Base-by-base conservation (phyloP, 169 alveolate species). In the Cardiosporidium cionae region DNA sequence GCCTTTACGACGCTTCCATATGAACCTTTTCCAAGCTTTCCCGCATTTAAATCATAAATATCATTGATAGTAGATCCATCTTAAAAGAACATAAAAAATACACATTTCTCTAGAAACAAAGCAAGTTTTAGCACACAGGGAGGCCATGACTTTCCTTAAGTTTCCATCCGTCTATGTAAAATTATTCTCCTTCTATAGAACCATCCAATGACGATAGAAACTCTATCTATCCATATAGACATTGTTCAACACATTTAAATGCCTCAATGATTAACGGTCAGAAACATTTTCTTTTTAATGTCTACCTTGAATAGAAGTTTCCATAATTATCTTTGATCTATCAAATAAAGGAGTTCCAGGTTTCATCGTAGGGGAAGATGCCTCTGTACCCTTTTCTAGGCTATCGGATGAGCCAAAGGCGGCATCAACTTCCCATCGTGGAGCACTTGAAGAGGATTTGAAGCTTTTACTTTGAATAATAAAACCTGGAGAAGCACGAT, bases 1-100 rank as follows among this genome's bases (percentile, higher is more conserved):
- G 94, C 96, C 87, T 90, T 91, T 44, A 90, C 89, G 62, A 91
- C 96, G 31, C 83, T 83, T 3, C 96, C 96, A 70, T 91, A 91
- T 35, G 94, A 88, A 28, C 96, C 96, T 69, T 91, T 91, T 7
- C 96, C 96, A 64, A 91, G 74, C 63, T 85, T 84, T 63, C 89
- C 91, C 64, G 79, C 70, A 58, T 83, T 81, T 22, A 90, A 73
- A 52, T 90, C 92, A 62, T 90, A 91, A 36, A 88, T 89, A 68
- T 91, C 95, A 52, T 76, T 83, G 23, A 91, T 87, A 29, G 83
- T 87, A 63, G 37, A 54, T 16, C 90, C 86, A 67, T 84, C 83
- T 68, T 81, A 37, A 65, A 31, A 16, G n/a, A n/a, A n/a, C n/a
- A n/a, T n/a, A n/a, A n/a, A n/a, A n/a, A n/a, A n/a, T n/a, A n/a